Evolutionary conservation across 768 basidiomycete genomes (phyloP), one percentile per base, ranked within the genome.

Genomic region (Leccinum olivaceopallidum): DNA sequence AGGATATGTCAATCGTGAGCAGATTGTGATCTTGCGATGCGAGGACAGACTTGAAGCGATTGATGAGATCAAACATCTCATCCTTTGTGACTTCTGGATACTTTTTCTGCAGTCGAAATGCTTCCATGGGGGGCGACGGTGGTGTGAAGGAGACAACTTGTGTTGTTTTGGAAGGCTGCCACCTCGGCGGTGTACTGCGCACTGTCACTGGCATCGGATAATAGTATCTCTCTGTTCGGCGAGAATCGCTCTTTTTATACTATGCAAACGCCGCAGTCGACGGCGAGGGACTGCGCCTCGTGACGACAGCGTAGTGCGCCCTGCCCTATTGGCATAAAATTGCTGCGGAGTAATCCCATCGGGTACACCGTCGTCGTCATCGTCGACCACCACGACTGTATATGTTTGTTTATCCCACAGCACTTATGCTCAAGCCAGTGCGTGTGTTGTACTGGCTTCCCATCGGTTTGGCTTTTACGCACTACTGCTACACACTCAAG

Each of bases 1-100:
- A 34, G 2, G 30, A 10, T 7, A 16, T 18, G 20, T 56, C 14
- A 58, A 55, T 10, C 44, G 59, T 13, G 47, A 20, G 47, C 16
- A 7, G 22, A 59, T 59, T n/a, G 53, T 48, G 42, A 37, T 47
- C 22, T 32, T 50, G 63, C 20, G 47, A 32, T 5, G 55, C 39
- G 14, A 53, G 44, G 16, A 83, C 94, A 66, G 68, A 97, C 96
- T 96, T 96, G 89, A 99, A 99, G 61, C 88, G 85, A 74, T 89
- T 94, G 76, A 97, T 87, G 74, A 98, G 85, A 71, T 92, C 88
- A 67, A 94, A 89, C 87, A 98, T 94, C 78, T 95, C 94, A 81
- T 96, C 94, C 70, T 87, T 86, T 47, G 91, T 81, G 66, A 97
- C 87, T 68, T 95, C 89, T 16, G 95, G 94, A 71, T 89, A 94